Base-by-base conservation (phyloP, 192 early-diverging fungal genomes). In the Coemansia sp. region DNA sequence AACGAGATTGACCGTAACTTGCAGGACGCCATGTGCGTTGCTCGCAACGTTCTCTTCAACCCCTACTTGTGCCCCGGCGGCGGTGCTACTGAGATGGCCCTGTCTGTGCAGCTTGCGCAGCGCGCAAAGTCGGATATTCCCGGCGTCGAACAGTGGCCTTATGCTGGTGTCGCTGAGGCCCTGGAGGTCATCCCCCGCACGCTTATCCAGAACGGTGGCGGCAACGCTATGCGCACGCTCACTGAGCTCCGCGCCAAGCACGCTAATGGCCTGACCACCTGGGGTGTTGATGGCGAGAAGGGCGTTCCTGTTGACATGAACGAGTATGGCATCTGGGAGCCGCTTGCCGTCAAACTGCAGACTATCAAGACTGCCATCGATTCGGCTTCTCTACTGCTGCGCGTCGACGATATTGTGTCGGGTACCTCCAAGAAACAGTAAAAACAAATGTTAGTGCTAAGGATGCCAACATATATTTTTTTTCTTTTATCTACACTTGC, bases 331-430 rank as follows among this genome's bases (percentile, higher is more conserved):
- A 87, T 99, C 53, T 99, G 98, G 98, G 98, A 99, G 84, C 96
- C 98, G 14, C 89, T 91, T 65, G 96, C 96, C n/a, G 98, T 99
- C 75, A 99, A 99, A 88, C 90, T 97, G 11, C 98, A 99, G 88
- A 99, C 96, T 4, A 89, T 99, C 85, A 99, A 98, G 90, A 98
- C 98, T 23, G 98, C 98, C 21, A 94, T 99, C 69, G 98, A 99
- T 87, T 96, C 89, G 38, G 90, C 93, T 26, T 93, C 91, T 69
- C 66, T 95, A 72, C 73, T 95, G 55, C 75, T 95, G 67, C 90
- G 93, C 62, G 92, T 95, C 42, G 98, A 99, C 74, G 98, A 98
- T 85, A 98, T 99, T 85, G 96, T 99, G 3, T 96, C 94, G 23
- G 82, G 68, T 2, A 84, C 82, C 6, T 63, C 70, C 42, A 84